These are phyloP conservation scores for Hygrocybe coccinea DNA, from an alignment of 768 basidiomycete genomes.

Conservation along the genomic window DNA sequence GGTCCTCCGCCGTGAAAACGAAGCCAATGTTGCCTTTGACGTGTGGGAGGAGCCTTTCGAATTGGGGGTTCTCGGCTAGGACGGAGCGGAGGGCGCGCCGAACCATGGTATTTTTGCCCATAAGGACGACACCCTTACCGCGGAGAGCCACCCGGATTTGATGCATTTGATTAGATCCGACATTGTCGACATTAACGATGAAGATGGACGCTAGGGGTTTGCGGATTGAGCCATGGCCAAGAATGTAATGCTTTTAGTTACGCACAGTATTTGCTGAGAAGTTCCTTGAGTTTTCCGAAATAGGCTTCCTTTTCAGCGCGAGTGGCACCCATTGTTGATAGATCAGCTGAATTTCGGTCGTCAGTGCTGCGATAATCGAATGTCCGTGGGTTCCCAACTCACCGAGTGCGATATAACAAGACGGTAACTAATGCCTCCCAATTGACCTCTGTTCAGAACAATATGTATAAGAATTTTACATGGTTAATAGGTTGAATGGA, in stretches of 20 bases:
- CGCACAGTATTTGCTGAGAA: slow-evolving; percentile 85
- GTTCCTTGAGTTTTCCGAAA: slow-evolving; percentile 90
- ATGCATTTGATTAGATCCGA: slow-evolving; percentile 99
- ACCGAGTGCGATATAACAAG: slow-evolving; percentile 8
- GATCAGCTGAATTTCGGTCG: background rate
- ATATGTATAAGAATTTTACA: background rate
- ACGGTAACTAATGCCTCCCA: slow-evolving; percentile 73
- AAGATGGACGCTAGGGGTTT: slow-evolving; percentile 83
- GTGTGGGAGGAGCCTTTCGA: slow-evolving; percentile 93
- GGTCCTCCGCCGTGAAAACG: slow-evolving; percentile 89
- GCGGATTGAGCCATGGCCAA: slow-evolving; percentile 4
- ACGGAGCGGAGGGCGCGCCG: slow-evolving; percentile 93
- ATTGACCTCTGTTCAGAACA: slow-evolving; percentile 80
- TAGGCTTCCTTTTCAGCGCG: slow-evolving; percentile 87
- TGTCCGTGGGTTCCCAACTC: background rate
- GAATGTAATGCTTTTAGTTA: slow-evolving; percentile 14
- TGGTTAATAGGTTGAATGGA: background rate
- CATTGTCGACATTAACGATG: slow-evolving; percentile 99
- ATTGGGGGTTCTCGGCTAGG: slow-evolving; percentile 85
- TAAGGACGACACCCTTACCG: slow-evolving; percentile 92
- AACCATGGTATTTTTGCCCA: slow-evolving; percentile 99
- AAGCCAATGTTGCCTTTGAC: slow-evolving; percentile 98
- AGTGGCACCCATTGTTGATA: slow-evolving; percentile 77
- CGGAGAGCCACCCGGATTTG: slow-evolving; percentile 95
- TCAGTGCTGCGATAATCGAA: background rate